Base-by-base conservation (phyloP, 148 eudicot genomes). In the Cornus kousa region DNA sequence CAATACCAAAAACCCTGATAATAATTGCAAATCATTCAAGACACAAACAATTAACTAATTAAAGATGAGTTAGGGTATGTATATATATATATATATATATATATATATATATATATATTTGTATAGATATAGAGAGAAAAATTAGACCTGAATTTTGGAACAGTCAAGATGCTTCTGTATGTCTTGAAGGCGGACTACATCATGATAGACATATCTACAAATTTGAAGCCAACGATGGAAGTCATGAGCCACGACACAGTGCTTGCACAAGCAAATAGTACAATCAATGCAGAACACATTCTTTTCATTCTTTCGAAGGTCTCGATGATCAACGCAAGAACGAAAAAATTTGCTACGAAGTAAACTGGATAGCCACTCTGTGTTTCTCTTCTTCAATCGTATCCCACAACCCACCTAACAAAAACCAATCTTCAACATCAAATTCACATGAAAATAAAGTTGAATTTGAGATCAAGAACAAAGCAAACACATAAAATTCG, bases 211-310 rank as follows among this genome's bases (percentile, higher is more conserved):
- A 77, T 87, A 87, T 73, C 74, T 85, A 74, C 87, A 83, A 59
- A 87, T 77, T 76, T 87, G 87, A n/a, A 87, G 82, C 55, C 81
- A 64, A 7, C 79, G 86, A 60, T 85, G 87, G 66, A 74, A 32
- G 79, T 77, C 22, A 43, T 71, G 84, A 53, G 77, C 22, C 0
- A 48, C 39, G 0, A 87, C 33, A 53, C 90, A 87, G 70, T 87
- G 90, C 77, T 85, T 87, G 17, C 90, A 87, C 5, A 80, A 72
- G 62, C 87, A 53, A 0, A 75, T 37, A 32, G 72, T 72, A 68
- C 90, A 87, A 62, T 87, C 85, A 10, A 87, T 80, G 50, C 90
- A 87, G 57, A 85, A 85, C 82, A 85, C 46, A 74, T 87, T 87
- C 79, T 79, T 86, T 57, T 83, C 87, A 62, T 81, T 86, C 50